Conservation (phyloP, 169 alveolate genomes). For the Toxoplasma gondii region DNA sequence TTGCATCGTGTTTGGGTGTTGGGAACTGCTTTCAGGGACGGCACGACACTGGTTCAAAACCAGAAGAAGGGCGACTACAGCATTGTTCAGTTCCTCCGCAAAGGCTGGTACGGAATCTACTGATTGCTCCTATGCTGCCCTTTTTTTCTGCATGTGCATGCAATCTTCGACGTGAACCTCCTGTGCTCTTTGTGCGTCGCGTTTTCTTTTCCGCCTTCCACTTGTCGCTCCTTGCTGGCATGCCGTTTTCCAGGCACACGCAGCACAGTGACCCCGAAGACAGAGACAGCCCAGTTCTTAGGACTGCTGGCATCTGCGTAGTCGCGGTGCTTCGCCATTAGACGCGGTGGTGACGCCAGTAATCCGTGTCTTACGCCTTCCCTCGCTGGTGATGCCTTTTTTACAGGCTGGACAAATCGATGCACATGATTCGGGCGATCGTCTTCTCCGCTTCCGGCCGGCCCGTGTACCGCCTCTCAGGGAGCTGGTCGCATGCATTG, state of each 20-base stretch:
- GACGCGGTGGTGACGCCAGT: too few species aligned
- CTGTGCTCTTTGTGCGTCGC: too few species aligned
- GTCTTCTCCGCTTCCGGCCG: conserved; percentile 52
- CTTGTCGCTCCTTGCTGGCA: too few species aligned
- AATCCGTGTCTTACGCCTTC: too few species aligned
- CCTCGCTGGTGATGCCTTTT: not conserved
- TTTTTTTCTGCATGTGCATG: not conserved
- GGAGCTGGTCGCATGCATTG: conserved; percentile 55
- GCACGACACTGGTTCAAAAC: conserved; percentile 79
- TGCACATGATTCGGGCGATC: conserved; percentile 55
- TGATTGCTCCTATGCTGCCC: not conserved
- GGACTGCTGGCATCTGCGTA: too few species aligned
- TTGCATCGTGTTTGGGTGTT: too few species aligned
- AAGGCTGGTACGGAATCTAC: conserved; percentile 79
- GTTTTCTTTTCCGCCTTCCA: too few species aligned
- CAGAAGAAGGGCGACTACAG: conserved; percentile 85
- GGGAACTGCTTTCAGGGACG: conserved; percentile 69
- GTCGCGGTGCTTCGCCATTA: too few species aligned
- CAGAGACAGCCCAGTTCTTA: too few species aligned
- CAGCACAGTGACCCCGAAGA: too few species aligned
- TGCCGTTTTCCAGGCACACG: too few species aligned
- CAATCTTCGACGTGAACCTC: too few species aligned
- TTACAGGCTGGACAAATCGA: conserved; percentile 55
- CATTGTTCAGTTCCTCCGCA: conserved; percentile 80
- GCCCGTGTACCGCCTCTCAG: conserved; percentile 60